Evolutionary conservation across 176 grass and related monocot species (phyloP).

Genomic region (Aechmea fasciata): DNA sequence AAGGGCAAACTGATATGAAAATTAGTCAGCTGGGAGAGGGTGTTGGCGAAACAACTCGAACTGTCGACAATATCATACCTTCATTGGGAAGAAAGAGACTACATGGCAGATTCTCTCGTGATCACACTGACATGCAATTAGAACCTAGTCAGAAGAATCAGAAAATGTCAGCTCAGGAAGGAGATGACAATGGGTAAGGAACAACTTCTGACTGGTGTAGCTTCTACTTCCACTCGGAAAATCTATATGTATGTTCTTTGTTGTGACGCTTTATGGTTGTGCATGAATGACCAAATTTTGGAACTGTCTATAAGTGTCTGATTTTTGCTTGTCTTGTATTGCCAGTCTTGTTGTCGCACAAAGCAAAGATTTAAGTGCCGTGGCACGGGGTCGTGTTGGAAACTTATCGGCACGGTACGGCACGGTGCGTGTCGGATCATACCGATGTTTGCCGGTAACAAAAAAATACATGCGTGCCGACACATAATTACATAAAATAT

Average conservation of each 20-base stretch:
- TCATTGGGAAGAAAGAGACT: conserved; percentile 39
- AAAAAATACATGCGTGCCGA: no score
- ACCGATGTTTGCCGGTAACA: no score
- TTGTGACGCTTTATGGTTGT: not conserved
- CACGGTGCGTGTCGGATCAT: no score
- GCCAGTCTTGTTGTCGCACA: conserved; percentile 18
- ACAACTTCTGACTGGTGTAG: conserved; percentile 23
- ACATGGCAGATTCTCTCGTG: conserved; percentile 21
- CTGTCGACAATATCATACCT: conserved; percentile 7
- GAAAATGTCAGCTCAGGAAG: conserved; percentile 22
- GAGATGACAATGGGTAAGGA: conserved; percentile 13
- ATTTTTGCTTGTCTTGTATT: conserved; percentile 2
- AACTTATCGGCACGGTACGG: no score
- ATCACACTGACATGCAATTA: conserved; percentile 24
- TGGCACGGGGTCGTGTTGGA: no score
- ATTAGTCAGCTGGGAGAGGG: conserved; percentile 8
- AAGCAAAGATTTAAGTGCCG: not conserved
- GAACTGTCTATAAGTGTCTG: not conserved
- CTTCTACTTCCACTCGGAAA: not conserved
- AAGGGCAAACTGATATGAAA: not conserved
- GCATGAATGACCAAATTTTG: not conserved
- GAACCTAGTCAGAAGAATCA: conserved; percentile 39
- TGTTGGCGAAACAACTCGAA: conserved; percentile 15
- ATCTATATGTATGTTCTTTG: conserved; percentile 14
- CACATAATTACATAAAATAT: no score